Percentiles rank a stretch among this genome's conserved stretches.
Evolutionary conservation across 208 protist species (phyloP).

Genomic region (Herpetomonas samuelpessoai): DNA sequence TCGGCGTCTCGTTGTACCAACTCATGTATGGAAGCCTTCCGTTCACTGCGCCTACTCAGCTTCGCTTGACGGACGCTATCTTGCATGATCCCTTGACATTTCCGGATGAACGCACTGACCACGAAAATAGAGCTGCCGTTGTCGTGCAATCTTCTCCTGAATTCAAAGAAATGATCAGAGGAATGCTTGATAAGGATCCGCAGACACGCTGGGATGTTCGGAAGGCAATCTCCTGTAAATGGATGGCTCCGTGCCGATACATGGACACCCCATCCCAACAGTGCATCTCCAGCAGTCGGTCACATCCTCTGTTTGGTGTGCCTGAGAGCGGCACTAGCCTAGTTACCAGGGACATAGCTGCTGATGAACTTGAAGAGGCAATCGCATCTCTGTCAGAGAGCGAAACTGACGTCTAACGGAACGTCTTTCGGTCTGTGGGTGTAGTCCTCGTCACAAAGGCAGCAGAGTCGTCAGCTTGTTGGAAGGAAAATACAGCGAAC

Average conservation of each 20-base stretch:
- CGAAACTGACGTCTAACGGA: neutral
- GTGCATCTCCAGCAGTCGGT: neutral
- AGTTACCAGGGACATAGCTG: neutral
- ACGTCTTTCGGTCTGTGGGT: too few species aligned
- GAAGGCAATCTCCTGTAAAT: neutral
- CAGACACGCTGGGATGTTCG: slow-evolving; percentile 18
- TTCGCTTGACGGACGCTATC: slow-evolving; percentile 28
- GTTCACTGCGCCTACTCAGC: slow-evolving; percentile 23
- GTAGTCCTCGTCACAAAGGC: too few species aligned
- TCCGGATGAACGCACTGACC: slow-evolving; percentile 22
- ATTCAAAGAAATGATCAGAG: slow-evolving; percentile 47
- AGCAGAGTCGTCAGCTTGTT: too few species aligned
- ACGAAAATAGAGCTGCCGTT: neutral
- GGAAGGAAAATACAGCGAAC: too few species aligned
- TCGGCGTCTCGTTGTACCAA: slow-evolving; percentile 62
- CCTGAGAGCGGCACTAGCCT: neutral
- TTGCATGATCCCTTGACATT: slow-evolving; percentile 30
- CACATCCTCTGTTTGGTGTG: neutral
- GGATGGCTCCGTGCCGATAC: neutral
- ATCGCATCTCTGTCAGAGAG: neutral
- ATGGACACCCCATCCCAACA: neutral
- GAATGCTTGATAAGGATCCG: slow-evolving; percentile 60
- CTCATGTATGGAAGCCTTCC: slow-evolving; percentile 47
- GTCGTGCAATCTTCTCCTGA: slow-evolving; percentile 6
- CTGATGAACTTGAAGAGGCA: neutral